phyloP scores from a whole-genome alignment of 805 yeast species.

The Candida palmyrensis region DNA sequence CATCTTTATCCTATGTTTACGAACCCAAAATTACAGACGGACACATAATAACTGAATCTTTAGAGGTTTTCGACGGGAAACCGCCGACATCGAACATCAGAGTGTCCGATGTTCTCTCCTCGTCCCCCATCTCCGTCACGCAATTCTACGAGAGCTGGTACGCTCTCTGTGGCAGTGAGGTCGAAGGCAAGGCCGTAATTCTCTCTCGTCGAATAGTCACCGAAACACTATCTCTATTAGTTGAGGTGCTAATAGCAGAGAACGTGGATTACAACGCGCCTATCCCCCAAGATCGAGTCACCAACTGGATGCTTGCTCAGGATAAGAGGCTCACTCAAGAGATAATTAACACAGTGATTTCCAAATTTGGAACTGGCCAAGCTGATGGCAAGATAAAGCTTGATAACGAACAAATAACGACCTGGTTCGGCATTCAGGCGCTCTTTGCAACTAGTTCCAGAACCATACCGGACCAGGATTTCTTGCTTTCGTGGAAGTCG shows the following conservation, averaged over 20 bases:
- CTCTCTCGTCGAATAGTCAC: constrained; percentile 20
- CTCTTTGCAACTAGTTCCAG: constrained; percentile 21
- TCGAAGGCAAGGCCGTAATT: constrained; percentile 39
- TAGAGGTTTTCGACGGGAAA: constrained; percentile 22
- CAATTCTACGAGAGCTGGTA: constrained; percentile 56
- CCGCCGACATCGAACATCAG: constrained; percentile 7
- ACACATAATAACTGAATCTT: constrained; percentile 23
- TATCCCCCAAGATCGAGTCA: constrained; percentile 13
- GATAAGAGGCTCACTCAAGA: constrained; percentile 24
- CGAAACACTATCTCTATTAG: constrained; percentile 19
- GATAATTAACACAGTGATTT: constrained; percentile 46
- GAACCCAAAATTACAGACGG: constrained; percentile 24
- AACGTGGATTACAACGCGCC: constrained; percentile 14
- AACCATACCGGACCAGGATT: constrained; percentile 41
- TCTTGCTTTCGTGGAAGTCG: constrained; percentile 59
- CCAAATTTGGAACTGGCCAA: constrained; percentile 34
- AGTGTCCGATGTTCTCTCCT: constrained; percentile 29
- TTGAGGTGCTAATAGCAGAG: constrained; percentile 22
- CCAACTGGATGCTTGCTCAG: constrained; percentile 18
- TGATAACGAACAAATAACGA: constrained; percentile 39
- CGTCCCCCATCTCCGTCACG: constrained; percentile 48
- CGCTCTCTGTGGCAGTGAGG: constrained; percentile 48
- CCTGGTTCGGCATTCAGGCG: constrained; percentile 61
- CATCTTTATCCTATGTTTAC: constrained; percentile 26
- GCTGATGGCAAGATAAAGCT: constrained; percentile 25